Evolutionary conservation across 2,329 filamentous ascomycete species (phyloP).

Genomic region (Rutstroemia sp.): DNA sequence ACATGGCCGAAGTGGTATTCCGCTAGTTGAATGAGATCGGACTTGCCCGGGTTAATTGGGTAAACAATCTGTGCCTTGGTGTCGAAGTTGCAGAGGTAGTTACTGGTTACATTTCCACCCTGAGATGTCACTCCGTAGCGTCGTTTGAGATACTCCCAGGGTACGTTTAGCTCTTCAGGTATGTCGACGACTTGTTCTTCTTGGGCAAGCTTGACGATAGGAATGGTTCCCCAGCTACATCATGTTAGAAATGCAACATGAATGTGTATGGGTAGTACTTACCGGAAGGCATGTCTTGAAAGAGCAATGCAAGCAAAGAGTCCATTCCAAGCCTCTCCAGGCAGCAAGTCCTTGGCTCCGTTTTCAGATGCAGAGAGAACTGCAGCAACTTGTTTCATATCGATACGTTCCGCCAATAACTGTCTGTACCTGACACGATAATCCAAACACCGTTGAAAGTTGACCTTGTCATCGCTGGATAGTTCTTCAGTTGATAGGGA

Average conservation of each 20-base stretch:
- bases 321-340: constrained; percentile 29
- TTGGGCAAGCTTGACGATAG: constrained; percentile 31
- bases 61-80: constrained; percentile 22
- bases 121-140: constrained; percentile 28
- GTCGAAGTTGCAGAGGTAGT: constrained; percentile 30
- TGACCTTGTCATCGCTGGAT: constrained; percentile 26
- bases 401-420: constrained; percentile 4
- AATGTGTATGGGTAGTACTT: neutral
- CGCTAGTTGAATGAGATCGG: constrained; percentile 20
- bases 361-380: constrained; percentile 15
- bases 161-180: constrained; percentile 26
- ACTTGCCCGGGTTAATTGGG: constrained; percentile 29
- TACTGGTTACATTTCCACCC: constrained; percentile 30
- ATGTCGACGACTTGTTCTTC: constrained; percentile 28
- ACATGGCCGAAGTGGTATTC: constrained; percentile 31
- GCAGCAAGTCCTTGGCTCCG: constrained; percentile 24
- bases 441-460: constrained; percentile 13
- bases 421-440: constrained; percentile 4
- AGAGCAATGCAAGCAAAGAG: constrained; percentile 30
- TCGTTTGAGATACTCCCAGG: constrained; percentile 29
- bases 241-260: neutral
- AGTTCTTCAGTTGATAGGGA: constrained; percentile 19
- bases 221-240: constrained; percentile 30
- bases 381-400: neutral
- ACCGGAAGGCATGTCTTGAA: constrained; percentile 30